Percentiles rank a stretch among this genome's conserved stretches.
phyloP scores from a whole-genome alignment of 352 stramenopile genomes.

The Globisporangium cylindrosporum region DNA sequence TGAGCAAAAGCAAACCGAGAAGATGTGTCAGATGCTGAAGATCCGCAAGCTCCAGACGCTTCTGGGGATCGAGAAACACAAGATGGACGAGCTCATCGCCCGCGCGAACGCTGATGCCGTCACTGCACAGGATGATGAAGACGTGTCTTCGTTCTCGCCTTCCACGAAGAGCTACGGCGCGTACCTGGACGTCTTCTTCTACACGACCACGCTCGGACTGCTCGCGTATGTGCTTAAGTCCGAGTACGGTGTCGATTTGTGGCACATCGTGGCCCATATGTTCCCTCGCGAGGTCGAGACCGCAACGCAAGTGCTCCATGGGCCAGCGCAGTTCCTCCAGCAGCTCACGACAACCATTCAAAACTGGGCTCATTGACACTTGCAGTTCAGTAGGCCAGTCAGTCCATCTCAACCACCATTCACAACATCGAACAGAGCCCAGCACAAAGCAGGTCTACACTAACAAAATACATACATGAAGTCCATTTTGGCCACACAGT shows the following conservation, averaged over 20 bases:
- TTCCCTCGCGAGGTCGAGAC: conserved; percentile 54
- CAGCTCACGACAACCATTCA: background rate
- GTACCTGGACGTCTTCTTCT: conserved; percentile 47
- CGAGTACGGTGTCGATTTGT: conserved; percentile 60
- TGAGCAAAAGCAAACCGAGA: conserved; percentile 22
- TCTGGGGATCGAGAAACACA: conserved; percentile 45
- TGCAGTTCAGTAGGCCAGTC: background rate
- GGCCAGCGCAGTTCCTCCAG: conserved; percentile 14
- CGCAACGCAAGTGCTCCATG: conserved; percentile 26
- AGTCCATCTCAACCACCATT: background rate
- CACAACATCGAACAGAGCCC: background rate
- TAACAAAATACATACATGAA: background rate
- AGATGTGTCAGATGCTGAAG: conserved; percentile 36
- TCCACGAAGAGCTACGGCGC: conserved; percentile 27
- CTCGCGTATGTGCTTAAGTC: conserved; percentile 42
- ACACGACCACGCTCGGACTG: conserved; percentile 30
- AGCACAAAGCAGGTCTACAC: background rate
- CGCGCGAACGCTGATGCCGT: conserved; percentile 33
- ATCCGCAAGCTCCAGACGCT: conserved; percentile 59
- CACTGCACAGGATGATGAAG: conserved; percentile 1
- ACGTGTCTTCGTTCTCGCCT: conserved; percentile 4
- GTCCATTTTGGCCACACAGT: background rate
- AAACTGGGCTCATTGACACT: background rate
- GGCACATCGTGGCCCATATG: conserved; percentile 30
- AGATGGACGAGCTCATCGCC: conserved; percentile 37